phyloP scores from a whole-genome alignment of 2,329 filamentous ascomycete species.

The Diaporthe citrichinensis region DNA sequence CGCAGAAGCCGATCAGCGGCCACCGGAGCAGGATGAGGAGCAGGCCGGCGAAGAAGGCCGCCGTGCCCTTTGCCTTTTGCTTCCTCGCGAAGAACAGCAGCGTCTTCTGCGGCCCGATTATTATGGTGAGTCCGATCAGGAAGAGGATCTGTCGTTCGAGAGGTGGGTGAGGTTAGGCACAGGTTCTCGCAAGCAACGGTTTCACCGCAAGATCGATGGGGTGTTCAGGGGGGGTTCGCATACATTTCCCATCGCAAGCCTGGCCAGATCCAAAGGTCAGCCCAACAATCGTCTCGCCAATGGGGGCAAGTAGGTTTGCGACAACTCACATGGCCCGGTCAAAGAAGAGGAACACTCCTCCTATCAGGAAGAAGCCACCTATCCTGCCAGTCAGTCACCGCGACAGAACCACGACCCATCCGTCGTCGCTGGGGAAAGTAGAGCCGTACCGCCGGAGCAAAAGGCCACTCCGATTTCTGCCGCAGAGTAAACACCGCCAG shows the following conservation, averaged over 20 bases:
- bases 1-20: constrained; percentile 90
- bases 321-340: constrained; percentile 88
- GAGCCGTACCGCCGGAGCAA: constrained; percentile 91
- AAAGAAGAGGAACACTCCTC: constrained; percentile 97
- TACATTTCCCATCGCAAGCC: constrained; percentile 98
- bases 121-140: constrained; percentile 94
- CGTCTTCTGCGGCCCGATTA: constrained; percentile 94
- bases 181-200: background rate
- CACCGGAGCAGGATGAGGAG: constrained; percentile 89
- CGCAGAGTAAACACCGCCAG: constrained; percentile 41
- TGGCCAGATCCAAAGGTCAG: constrained; percentile 52
- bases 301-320: constrained; percentile 22
- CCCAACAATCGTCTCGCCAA: background rate
- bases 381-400: constrained; percentile 42
- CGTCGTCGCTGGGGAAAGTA: constrained; percentile 32
- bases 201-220: constrained; percentile 31
- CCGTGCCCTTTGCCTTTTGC: constrained; percentile 93
- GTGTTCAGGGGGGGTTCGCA: constrained; percentile 45
- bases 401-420: constrained; percentile 42
- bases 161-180: constrained; percentile 15
- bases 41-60: constrained; percentile 88
- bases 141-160: constrained; percentile 83
- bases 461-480: constrained; percentile 97
- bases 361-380: constrained; percentile 96
- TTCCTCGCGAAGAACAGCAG: constrained; percentile 93